Conservation (phyloP, 176 grass and related monocot species). For the Cenchrus americanus region DNA sequence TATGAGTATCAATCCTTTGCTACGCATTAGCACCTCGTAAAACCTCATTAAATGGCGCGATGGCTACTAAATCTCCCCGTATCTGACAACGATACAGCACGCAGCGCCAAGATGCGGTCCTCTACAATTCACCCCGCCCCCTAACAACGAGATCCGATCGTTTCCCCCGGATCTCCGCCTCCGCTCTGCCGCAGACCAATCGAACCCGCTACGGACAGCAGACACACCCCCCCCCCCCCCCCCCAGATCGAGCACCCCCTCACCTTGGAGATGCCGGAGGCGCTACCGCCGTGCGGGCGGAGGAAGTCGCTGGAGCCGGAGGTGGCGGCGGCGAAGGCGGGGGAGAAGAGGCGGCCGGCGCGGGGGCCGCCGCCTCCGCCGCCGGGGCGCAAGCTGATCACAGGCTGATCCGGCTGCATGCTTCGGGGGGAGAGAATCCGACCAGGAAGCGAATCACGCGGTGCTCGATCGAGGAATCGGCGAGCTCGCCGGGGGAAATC, state of each 20-base stretch:
- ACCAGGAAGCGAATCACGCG: constrained; percentile 5
- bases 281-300: constrained; percentile 43
- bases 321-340: constrained; percentile 56
- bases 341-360: constrained; percentile 53
- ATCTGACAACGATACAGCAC: background rate
- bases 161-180: constrained; percentile 28
- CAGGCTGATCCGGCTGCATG: constrained; percentile 91
- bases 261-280: constrained; percentile 66
- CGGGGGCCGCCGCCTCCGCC: constrained; percentile 77
- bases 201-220: constrained; percentile 34
- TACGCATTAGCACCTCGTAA: constrained; percentile 15
- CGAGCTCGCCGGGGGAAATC: background rate
- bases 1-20: background rate
- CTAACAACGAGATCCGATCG: constrained; percentile 38
- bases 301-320: constrained; percentile 51
- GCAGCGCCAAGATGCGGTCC: constrained; percentile 2
- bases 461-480: constrained; percentile 45
- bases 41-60: constrained; percentile 2
- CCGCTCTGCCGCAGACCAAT: constrained; percentile 7
- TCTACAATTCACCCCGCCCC: background rate
- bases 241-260: constrained; percentile 49
- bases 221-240: background rate
- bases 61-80: background rate
- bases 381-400: constrained; percentile 96
- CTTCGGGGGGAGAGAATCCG: constrained; percentile 30